Base-by-base conservation (phyloP, 163 green algal species). In the Prototheca cutis region DNA sequence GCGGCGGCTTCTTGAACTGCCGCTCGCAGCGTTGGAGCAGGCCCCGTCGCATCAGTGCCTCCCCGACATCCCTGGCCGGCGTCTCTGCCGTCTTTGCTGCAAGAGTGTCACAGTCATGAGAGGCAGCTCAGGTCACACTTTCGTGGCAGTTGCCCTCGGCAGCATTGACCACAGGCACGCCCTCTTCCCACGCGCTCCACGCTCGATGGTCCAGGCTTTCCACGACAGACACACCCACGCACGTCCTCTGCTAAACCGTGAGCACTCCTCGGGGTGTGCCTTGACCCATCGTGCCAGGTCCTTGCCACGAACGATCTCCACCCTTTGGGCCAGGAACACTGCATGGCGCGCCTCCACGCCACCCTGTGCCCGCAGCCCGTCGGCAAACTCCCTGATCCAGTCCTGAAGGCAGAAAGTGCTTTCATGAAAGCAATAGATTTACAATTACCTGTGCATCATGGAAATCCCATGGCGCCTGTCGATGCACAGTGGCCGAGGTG, bases 1-100 rank as follows among this genome's bases (percentile, higher is more conserved):
- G 88, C 66, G 91, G 91, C 27, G 86, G 81, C 68, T 91, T 90
- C 53, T 91, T 91, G 68, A 80, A 93, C 56, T 86, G 80, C 18
- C 88, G 76, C 17, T 95, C 82, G n/a, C 74, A 66, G 17, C 79
- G 77, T 0, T 73, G 29, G 42, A 90, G 52, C 25, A 93, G 62
- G 30, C 75, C 53, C 49, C 63, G 58, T 3, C 71, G 66, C 40
- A 91, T 25, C 57, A 95, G 69, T 27, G 77, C 31, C 19, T 69
- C 63, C 5, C 73, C 53, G 32, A 89, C 48, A 4, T 83, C 78
- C 0, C 52, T 27, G 4, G 80, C 67, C 58, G 61, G 59, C 27
- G 87, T 73, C 10, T 90, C 66, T 28, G 71, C 48, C 23, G 58
- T n/a, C 32, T 70, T 73, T 51, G 32, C 59, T 73, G 59, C 36